phyloP scores from a whole-genome alignment of 2,329 filamentous ascomycete genomes.

The Cladosporium velox region DNA sequence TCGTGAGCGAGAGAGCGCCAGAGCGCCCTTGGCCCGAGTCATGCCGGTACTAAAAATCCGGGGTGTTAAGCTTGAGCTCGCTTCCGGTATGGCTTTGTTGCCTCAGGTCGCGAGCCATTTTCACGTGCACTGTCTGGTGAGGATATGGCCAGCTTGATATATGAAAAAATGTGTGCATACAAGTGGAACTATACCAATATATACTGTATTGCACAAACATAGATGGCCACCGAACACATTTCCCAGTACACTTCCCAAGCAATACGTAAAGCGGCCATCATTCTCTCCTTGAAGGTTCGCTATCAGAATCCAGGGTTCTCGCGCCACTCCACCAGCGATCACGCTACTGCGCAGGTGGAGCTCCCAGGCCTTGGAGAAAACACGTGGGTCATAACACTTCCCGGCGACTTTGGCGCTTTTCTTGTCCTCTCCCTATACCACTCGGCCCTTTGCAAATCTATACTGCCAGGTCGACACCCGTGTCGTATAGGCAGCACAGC shows the following conservation, averaged over 20 bases:
- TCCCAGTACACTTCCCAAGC: neutral
- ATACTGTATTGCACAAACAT: neutral
- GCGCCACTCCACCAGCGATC: constrained; percentile 10
- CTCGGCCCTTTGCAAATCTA: neutral
- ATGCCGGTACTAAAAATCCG: neutral
- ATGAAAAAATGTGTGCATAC: neutral
- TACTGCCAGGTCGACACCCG: neutral
- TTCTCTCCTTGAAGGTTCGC: neutral
- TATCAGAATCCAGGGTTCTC: constrained; percentile 9
- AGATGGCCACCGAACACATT: neutral
- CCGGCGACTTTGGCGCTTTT: neutral
- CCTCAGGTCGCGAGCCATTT: neutral
- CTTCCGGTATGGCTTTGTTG: neutral
- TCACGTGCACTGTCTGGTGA: neutral
- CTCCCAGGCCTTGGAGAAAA: constrained; percentile 11
- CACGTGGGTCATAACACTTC: constrained; percentile 14
- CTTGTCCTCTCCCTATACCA: neutral
- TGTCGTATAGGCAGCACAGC: neutral
- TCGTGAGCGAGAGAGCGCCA: neutral
- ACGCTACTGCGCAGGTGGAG: constrained; percentile 1
- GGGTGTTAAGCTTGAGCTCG: neutral
- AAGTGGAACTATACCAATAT: neutral
- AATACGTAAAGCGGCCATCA: neutral
- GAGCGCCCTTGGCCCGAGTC: neutral
- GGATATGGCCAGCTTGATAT: neutral